These are phyloP conservation scores for Verbascum thapsus DNA, from an alignment of 257 asterid species.

Conservation along the genomic window DNA sequence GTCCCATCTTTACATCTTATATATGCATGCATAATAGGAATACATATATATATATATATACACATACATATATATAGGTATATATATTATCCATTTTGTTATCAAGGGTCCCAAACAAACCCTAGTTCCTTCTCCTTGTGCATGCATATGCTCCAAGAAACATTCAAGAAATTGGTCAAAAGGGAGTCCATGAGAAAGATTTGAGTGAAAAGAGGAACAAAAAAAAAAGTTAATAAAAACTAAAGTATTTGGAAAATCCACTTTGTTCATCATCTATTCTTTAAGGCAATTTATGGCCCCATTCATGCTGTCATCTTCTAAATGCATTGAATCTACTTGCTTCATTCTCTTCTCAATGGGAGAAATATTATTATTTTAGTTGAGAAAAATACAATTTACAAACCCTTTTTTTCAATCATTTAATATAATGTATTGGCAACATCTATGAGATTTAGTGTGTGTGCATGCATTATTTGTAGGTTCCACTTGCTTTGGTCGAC, in stretches of 20 bases:
- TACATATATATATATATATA: constrained; percentile 29
- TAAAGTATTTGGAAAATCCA: constrained; percentile 32
- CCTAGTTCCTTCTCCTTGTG: constrained; percentile 41
- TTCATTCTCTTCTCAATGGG: background rate
- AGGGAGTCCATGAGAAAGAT: constrained; percentile 45
- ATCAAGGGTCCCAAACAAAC: constrained; percentile 38
- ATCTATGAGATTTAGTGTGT: constrained; percentile 47
- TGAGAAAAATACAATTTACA: background rate
- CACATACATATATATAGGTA: too few species aligned
- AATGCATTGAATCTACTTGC: constrained; percentile 43
- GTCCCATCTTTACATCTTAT: constrained; percentile 46
- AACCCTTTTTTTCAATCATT: constrained; percentile 41
- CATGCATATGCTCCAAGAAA: constrained; percentile 72
- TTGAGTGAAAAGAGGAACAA: constrained; percentile 35
- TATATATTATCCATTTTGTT: constrained; percentile 48
- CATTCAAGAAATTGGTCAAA: constrained; percentile 57
- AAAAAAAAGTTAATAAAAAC: constrained; percentile 33
- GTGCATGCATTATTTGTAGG: constrained; percentile 37
- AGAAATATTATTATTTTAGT: background rate
- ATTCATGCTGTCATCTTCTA: constrained; percentile 39
- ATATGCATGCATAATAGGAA: constrained; percentile 29
- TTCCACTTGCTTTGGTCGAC: constrained; percentile 39
- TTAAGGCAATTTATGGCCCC: constrained; percentile 47
- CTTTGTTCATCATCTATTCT: constrained; percentile 41
- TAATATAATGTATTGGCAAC: constrained; percentile 53